Conservation (phyloP, 2,329 filamentous ascomycete genomes). For the Dactylonectria estremocensis region DNA sequence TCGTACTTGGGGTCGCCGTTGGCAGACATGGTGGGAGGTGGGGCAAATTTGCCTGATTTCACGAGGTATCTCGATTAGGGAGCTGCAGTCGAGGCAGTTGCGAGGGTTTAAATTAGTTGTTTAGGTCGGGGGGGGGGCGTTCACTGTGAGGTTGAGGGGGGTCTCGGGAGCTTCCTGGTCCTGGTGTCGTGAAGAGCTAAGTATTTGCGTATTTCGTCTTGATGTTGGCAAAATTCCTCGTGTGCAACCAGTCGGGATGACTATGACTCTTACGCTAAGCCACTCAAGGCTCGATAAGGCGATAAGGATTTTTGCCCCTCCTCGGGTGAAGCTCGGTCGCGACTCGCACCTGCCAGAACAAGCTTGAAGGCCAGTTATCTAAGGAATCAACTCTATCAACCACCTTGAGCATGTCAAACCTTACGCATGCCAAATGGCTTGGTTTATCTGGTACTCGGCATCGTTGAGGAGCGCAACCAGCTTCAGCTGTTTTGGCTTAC, state of each 20-base stretch:
- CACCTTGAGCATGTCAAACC: too few relatives aligned
- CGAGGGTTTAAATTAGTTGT: slow-evolving; percentile 30
- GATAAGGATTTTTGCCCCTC: slow-evolving; percentile 59
- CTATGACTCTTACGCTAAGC: slow-evolving; percentile 59
- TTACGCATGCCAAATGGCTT: too few relatives aligned
- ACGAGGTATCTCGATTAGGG: slow-evolving; percentile 41
- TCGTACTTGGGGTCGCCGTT: slow-evolving; percentile 76
- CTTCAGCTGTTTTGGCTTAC: background rate
- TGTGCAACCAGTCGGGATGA: slow-evolving; percentile 55
- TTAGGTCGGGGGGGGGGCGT: slow-evolving; percentile 40
- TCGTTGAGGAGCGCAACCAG: background rate
- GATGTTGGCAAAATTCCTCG: slow-evolving; percentile 60
- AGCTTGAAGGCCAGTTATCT: background rate
- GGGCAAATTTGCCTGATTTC: slow-evolving; percentile 48
- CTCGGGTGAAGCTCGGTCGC: slow-evolving; percentile 50
- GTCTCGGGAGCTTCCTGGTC: slow-evolving; percentile 35
- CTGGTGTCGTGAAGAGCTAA: slow-evolving; percentile 39
- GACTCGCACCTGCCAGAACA: slow-evolving; percentile 12
- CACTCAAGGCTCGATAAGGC: slow-evolving; percentile 53
- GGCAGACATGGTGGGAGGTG: slow-evolving; percentile 65
- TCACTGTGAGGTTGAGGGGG: slow-evolving; percentile 35
- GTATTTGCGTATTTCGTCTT: slow-evolving; percentile 54
- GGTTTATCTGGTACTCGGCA: too few relatives aligned
- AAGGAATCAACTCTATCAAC: background rate
- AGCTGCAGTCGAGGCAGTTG: slow-evolving; percentile 33